Base-by-base conservation (phyloP, 495 filamentous ascomycete genomes). In the Trypethelium eluteriae region DNA sequence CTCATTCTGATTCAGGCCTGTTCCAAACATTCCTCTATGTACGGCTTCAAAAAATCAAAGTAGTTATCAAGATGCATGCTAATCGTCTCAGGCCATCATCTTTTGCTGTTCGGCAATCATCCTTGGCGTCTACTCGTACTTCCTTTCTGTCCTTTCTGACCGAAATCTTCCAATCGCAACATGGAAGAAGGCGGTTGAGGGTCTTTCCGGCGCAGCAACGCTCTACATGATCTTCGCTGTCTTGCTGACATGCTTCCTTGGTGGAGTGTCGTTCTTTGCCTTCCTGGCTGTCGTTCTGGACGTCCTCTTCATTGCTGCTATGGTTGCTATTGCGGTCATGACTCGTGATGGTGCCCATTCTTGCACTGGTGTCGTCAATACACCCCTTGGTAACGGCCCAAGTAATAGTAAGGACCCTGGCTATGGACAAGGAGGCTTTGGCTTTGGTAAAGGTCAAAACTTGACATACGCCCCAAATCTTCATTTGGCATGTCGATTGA, bases 71-170 rank as follows among this genome's bases (percentile, higher is more conserved):
- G 32, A 9, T 35, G 6, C 32, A 9, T 59, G 14, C 53, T 59
- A 59, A 59, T 36, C 7, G 53, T 34, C 18, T 59, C 18, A 59
- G 53, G 53, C 78, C 57, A 76, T 96, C n/a, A 82, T 91, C 70
- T 88, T 93, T 77, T 80, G 85, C 72, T 88, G 83, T 72, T 79
- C 85, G 36, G 87, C 80, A 65, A 79, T 94, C 65, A 84, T 93
- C 65, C 82, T 96, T 62, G 90, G 85, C 73, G 85, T 95, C 68
- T 93, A 88, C 82, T 90, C 88, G 36, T 96, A 89, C 77, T 88
- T 86, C 79, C 80, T 89, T 36, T 81, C 84, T 1, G 76, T 80
- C 34, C 85, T 91, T 11, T 64, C 80, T 62, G 80, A 84, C 68
- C 82, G 89, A 75, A 68, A 84, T 69, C 73, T 84, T 32, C 50